phyloP scores from a whole-genome alignment of 768 basidiomycete species.

The Podaxis sp. region DNA sequence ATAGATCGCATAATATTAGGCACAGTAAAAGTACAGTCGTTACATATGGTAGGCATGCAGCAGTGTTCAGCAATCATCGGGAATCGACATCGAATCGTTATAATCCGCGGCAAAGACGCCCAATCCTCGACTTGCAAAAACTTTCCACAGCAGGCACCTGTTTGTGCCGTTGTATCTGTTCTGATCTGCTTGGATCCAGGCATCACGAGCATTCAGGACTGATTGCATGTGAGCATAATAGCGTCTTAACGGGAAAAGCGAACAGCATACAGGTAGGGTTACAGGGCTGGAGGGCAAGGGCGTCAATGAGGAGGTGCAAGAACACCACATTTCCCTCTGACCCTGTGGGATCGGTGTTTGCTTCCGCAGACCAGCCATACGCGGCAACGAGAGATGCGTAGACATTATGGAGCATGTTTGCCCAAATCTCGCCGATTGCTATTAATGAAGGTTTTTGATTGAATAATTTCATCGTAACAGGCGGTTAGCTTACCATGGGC shows the following conservation, averaged over 20 bases:
- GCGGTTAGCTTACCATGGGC: not conserved
- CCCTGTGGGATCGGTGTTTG: slow-evolving; percentile 32
- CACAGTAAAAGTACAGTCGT: not conserved
- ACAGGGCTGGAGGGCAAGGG: slow-evolving; percentile 40
- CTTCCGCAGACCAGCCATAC: slow-evolving; percentile 29
- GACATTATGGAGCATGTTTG: slow-evolving; percentile 38
- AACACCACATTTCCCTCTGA: slow-evolving; percentile 42
- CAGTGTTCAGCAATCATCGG: not conserved
- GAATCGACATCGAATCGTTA: not conserved
- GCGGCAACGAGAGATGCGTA: slow-evolving; percentile 31
- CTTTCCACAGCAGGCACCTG: slow-evolving; percentile 23
- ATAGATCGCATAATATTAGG: not conserved
- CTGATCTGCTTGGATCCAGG: slow-evolving; percentile 20
- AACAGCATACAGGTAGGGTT: slow-evolving; percentile 37
- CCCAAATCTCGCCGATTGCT: slow-evolving; percentile 51
- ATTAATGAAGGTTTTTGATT: not conserved
- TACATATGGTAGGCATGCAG: not conserved
- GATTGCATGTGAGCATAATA: not conserved
- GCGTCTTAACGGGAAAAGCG: not conserved
- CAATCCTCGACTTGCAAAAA: slow-evolving; percentile 24
- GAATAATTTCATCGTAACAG: not conserved
- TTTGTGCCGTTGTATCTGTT: slow-evolving; percentile 22
- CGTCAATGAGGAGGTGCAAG: slow-evolving; percentile 44
- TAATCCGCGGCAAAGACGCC: slow-evolving; percentile 17
- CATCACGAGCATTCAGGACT: slow-evolving; percentile 19